Evolutionary conservation across 1,284 basidiomycete genomes (phyloP).

Genomic region (Rhodotorula glutinis): DNA sequence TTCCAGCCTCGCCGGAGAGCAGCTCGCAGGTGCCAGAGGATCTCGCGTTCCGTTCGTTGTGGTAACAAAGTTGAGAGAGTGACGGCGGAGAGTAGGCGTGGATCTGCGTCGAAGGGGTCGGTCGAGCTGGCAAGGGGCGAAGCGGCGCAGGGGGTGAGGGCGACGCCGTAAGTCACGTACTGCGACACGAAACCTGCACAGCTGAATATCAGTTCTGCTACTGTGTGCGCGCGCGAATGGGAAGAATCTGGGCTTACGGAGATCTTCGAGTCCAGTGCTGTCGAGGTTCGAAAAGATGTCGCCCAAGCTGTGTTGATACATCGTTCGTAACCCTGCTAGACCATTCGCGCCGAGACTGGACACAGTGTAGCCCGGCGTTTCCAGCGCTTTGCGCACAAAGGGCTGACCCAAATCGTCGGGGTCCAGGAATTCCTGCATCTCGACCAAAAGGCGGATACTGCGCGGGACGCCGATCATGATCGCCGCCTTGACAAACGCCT

Average conservation of each 20-base stretch:
- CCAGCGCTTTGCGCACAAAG: constrained; percentile 15
- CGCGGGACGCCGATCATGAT: constrained; percentile 30
- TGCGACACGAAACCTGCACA: constrained; percentile 19
- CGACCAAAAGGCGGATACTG: constrained; percentile 22
- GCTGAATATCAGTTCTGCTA: background rate
- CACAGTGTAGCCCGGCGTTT: background rate
- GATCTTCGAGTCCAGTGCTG: background rate
- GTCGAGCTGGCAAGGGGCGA: background rate
- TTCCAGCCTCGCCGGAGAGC: constrained; percentile 29
- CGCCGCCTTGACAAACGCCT: constrained; percentile 20
- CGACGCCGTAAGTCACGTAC: constrained; percentile 31
- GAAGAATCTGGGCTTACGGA: background rate
- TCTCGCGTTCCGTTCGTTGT: constrained; percentile 29
- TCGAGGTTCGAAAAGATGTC: too few relatives aligned
- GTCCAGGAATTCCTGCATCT: constrained; percentile 7
- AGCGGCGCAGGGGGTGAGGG: constrained; percentile 21
- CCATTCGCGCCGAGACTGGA: too few relatives aligned
- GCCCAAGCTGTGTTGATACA: too few relatives aligned
- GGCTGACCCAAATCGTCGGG: constrained; percentile 2
- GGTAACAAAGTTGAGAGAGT: constrained; percentile 29
- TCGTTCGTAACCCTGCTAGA: too few relatives aligned
- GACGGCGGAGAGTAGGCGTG: constrained; percentile 26
- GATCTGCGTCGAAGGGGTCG: constrained; percentile 26
- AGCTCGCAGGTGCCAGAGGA: constrained; percentile 35
- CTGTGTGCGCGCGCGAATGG: background rate